Evolutionary conservation across 2,329 filamentous ascomycete genomes (phyloP), one percentile per base, ranked within the genome.

Genomic region (Pseudogymnoascus sp.): DNA sequence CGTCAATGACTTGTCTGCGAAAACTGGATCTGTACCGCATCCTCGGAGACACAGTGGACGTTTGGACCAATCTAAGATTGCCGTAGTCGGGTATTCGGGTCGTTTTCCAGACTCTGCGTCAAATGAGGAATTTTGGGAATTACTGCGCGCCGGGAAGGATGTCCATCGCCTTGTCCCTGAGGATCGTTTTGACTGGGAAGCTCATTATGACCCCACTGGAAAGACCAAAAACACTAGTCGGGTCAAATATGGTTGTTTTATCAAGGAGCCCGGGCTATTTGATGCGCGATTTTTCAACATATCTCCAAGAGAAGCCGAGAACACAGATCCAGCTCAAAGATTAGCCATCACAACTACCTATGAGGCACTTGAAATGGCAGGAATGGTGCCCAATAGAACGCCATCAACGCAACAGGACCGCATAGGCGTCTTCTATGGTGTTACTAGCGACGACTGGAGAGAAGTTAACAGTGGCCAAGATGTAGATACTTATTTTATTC

Each of bases 221-320:
- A 90, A 90, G 74, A 81, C 78, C 47, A 86, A 87, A 74, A 92
- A 91, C 77, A 91, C 88, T 66, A 88, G 84, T 61, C 85, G 88
- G 73, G 89, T 87, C 0, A 86, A 86, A 3, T 90, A 85, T 68
- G 88, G 88, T 14, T 90, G 88, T 76, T 91, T 77, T 76, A 79
- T 64, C 11, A 84, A 90, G 65, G 83, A 90, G 66, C 88, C 88
- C 0, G 87, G 87, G 63, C 79, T 87, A 61, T 93, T 93, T 69
- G 89, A 93, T 69, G 86, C 87, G 18, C 80, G 86, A 0, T 92
- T 93, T 77, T 93, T 93, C 82, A 90, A 90, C 75, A 91, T 92
- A 85, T 91, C 88, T 29, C 88, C 89, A 8, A 84, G 87, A 67
- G 89, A 92, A 75, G 89, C 89, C 31, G 82, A 84, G 57, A 88